Percentiles rank a stretch among this genome's conserved stretches.
phyloP scores from a whole-genome alignment of 1,284 basidiomycete species.

The Ceratobasidium theobromae region DNA sequence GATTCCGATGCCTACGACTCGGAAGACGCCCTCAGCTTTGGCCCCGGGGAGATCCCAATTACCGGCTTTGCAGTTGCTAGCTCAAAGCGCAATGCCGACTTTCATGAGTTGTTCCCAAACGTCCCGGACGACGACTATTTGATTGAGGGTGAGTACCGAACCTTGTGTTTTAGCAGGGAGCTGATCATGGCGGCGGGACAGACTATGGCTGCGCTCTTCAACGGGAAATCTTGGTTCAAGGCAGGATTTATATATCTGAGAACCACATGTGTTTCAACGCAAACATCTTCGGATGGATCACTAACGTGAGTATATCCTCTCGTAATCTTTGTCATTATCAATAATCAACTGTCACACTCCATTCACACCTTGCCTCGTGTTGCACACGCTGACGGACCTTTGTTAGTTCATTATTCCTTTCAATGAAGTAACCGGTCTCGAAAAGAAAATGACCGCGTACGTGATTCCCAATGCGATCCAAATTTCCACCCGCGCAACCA shows the following conservation, averaged over 20 bases:
- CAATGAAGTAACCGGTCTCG: constrained; percentile 83
- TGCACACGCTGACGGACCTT: no score
- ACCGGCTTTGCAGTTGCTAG: constrained; percentile 97
- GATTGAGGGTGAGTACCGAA: constrained; percentile 78
- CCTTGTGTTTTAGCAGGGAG: background rate
- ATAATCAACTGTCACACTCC: no score
- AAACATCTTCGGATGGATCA: constrained; percentile 99
- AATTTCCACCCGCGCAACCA: constrained; percentile 71
- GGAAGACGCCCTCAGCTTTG: constrained; percentile 49
- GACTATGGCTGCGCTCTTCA: constrained; percentile 98
- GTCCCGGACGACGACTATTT: constrained; percentile 97
- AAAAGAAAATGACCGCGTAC: constrained; percentile 98
- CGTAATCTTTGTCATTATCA: background rate
- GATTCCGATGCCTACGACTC: constrained; percentile 41
- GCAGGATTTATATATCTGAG: constrained; percentile 94
- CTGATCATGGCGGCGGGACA: constrained; percentile 45
- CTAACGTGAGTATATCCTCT: constrained; percentile 68
- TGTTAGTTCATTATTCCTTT: constrained; percentile 86
- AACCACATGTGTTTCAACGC: constrained; percentile 98
- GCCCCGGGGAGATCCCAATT: constrained; percentile 72
- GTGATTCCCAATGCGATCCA: constrained; percentile 98
- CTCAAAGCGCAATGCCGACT: constrained; percentile 92
- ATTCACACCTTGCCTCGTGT: constrained; percentile 3
- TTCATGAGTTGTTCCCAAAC: constrained; percentile 86
- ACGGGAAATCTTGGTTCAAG: constrained; percentile 95